A percentile compares a stretch with the other conserved stretches of the same genome.
Evolutionary conservation across 2,329 filamentous ascomycete species (phyloP).

Genomic region (Aureobasidium leucospermi): DNA sequence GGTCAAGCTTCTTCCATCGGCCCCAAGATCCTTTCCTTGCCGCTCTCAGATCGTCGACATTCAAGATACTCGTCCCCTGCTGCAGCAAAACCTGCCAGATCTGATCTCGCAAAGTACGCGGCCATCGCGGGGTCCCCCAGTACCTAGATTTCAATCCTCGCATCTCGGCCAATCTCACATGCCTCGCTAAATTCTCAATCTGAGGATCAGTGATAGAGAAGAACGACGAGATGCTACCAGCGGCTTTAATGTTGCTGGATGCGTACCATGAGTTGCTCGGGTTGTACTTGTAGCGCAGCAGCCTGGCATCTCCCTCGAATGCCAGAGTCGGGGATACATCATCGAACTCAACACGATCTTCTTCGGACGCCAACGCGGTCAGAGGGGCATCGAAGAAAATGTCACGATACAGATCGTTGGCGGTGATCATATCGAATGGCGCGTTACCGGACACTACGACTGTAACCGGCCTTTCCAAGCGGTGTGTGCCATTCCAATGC

Average conservation of each 20-base stretch:
- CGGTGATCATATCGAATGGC: slow-evolving; percentile 40
- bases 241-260: slow-evolving; percentile 35
- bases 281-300: slow-evolving; percentile 11
- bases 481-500: slow-evolving; percentile 40
- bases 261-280: slow-evolving; percentile 10
- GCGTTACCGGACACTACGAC: slow-evolving; percentile 49
- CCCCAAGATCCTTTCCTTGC: background rate
- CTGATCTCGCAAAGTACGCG: background rate
- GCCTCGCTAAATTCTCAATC: background rate
- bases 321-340: background rate
- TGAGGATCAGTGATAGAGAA: background rate
- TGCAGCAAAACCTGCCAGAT: background rate
- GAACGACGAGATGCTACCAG: slow-evolving; percentile 22
- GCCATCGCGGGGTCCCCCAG: background rate
- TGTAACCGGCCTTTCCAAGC: slow-evolving; percentile 40
- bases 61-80: background rate
- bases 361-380: background rate
- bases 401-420: slow-evolving; percentile 34
- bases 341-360: background rate
- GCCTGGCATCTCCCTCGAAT: background rate
- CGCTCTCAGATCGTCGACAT: background rate
- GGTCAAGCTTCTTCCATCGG: background rate
- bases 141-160: background rate
- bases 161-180: background rate
- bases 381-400: slow-evolving; percentile 41